Evolutionary conservation across 768 basidiomycete genomes (phyloP).

Genomic region (Chalciporus piperatus): DNA sequence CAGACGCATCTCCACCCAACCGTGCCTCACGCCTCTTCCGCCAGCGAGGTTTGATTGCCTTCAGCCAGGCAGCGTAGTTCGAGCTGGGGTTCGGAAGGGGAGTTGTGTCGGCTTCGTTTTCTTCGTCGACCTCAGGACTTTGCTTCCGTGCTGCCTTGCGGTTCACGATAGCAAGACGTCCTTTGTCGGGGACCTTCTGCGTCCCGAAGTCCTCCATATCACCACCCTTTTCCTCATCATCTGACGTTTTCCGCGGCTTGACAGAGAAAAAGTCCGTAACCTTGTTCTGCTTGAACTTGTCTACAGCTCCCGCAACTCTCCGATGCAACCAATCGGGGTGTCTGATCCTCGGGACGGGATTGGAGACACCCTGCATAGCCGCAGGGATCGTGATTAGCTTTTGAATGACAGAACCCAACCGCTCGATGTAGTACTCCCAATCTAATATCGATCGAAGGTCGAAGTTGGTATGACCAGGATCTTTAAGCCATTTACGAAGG

Average conservation of each 20-base stretch:
- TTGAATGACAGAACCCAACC: conserved; percentile 95
- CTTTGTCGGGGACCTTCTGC: conserved; percentile 25
- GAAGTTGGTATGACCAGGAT: conserved; percentile 81
- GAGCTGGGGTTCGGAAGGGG: conserved; percentile 61
- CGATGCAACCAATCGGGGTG: conserved; percentile 98
- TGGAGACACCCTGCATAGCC: conserved; percentile 94
- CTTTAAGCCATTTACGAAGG: conserved; percentile 95
- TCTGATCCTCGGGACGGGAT: conserved; percentile 92
- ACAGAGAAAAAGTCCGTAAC: conserved; percentile 86
- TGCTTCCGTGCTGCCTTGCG: conserved; percentile 43
- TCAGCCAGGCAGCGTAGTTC: conserved; percentile 77
- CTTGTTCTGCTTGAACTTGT: conserved; percentile 99
- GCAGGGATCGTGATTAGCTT: conserved; percentile 99
- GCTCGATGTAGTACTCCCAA: conserved; percentile 98
- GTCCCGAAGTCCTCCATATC: conserved; percentile 65
- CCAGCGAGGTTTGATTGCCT: conserved; percentile 78
- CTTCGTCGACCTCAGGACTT: conserved; percentile 42
- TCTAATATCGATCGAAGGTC: conserved; percentile 93
- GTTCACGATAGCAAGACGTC: conserved; percentile 52
- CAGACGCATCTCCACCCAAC: conserved; percentile 39
- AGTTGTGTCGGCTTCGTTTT: conserved; percentile 18
- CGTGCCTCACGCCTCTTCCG: conserved; percentile 52
- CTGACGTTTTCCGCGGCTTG: conserved; percentile 11
- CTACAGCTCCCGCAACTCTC: conserved; percentile 82
- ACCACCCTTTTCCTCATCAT: neutral